These are phyloP conservation scores for Aspergillus ibericus DNA, from an alignment of 2,329 filamentous ascomycete genomes.

Conservation along the genomic window DNA sequence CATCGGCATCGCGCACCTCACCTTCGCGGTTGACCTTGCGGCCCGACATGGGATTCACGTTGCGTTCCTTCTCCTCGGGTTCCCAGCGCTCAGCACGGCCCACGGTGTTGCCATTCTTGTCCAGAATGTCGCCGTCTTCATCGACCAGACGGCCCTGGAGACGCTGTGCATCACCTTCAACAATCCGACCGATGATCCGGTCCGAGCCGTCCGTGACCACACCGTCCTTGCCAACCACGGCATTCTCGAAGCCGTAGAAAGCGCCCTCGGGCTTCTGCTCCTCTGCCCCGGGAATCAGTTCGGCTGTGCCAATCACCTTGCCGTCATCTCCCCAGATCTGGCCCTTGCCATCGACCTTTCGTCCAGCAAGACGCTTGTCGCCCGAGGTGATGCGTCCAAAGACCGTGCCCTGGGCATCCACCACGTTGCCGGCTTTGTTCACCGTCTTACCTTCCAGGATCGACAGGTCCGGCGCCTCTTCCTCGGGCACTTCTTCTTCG, in stretches of 20 bases:
- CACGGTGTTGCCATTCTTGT: conserved; percentile 66
- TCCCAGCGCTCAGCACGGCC: conserved; percentile 71
- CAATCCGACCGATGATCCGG: conserved; percentile 53
- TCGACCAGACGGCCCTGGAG: conserved; percentile 67
- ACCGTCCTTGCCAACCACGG: conserved; percentile 59
- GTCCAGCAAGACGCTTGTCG: conserved; percentile 58
- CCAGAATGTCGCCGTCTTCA: conserved; percentile 67
- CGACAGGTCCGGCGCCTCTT: conserved; percentile 57
- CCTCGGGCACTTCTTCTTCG: conserved; percentile 50
- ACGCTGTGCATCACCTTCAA: conserved; percentile 64
- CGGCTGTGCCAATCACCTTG: conserved; percentile 60
- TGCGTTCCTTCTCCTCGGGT: conserved; percentile 54
- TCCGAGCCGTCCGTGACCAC: conserved; percentile 50
- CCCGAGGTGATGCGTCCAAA: conserved; percentile 60
- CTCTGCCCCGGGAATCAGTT: conserved; percentile 56
- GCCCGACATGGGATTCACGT: conserved; percentile 61
- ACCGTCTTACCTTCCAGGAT: conserved; percentile 62
- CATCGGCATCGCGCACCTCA: conserved; percentile 48
- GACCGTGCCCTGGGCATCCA: conserved; percentile 60
- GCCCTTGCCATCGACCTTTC: conserved; percentile 63
- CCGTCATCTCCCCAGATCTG: conserved; percentile 65
- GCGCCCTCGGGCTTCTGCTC: conserved; percentile 54
- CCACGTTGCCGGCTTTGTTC: conserved; percentile 64
- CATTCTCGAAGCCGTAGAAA: conserved; percentile 61
- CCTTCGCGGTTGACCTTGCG: conserved; percentile 54